Evolutionary conservation across 495 filamentous ascomycete genomes (phyloP).

Genomic region (Penicillium turbatum): DNA sequence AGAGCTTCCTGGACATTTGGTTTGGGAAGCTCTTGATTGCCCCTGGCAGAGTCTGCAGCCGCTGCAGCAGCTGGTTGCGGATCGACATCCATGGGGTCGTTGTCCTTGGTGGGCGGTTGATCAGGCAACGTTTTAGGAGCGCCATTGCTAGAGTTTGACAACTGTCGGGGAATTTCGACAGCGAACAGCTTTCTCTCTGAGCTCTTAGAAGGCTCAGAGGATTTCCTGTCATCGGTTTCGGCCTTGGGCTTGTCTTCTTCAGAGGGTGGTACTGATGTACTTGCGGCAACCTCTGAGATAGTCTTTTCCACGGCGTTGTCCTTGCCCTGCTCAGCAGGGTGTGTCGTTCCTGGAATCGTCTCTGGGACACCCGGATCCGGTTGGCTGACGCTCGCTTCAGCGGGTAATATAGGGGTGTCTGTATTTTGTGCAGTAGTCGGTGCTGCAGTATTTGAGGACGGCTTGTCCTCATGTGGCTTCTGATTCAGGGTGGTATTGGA

Average conservation of each 20-base stretch:
- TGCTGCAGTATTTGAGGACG: background rate
- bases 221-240: background rate
- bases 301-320: background rate
- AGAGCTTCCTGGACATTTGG: background rate
- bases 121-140: background rate
- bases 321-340: background rate
- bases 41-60: slow-evolving; percentile 1
- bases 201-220: background rate
- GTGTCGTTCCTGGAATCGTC: background rate
- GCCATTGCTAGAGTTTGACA: slow-evolving; percentile 2
- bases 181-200: background rate
- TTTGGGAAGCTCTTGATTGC: background rate
- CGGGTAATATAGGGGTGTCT: slow-evolving; percentile 3
- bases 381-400: slow-evolving; percentile 1
- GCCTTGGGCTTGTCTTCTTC: background rate
- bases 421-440: background rate
- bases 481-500: background rate
- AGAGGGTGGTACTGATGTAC: background rate
- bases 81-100: slow-evolving; percentile 15
- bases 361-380: background rate
- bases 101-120: background rate
- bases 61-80: slow-evolving; percentile 1
- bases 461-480: background rate
- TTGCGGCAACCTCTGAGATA: background rate
- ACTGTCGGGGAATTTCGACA: slow-evolving; percentile 13